Evolutionary conservation across 2,329 filamentous ascomycete species (phyloP).

Genomic region (Nakataea oryzae): DNA sequence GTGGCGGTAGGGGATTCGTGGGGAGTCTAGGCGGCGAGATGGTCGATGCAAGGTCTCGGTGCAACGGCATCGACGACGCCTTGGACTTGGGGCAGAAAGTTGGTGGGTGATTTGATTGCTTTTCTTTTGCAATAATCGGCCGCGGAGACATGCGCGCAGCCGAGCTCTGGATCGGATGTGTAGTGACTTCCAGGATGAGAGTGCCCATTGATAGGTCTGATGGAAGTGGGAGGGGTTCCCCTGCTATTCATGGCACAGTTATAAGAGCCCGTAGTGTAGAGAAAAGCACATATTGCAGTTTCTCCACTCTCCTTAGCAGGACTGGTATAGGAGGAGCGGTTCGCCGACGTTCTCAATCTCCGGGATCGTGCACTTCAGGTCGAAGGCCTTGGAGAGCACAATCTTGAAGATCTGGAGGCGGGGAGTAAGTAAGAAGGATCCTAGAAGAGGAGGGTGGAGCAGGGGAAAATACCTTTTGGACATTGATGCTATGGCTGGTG

Average conservation of each 20-base stretch:
- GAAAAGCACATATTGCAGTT: background rate
- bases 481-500: constrained; percentile 98
- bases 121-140: background rate
- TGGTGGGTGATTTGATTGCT: background rate
- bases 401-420: constrained; percentile 89
- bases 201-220: background rate
- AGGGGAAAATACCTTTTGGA: constrained; percentile 65
- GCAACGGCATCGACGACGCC: background rate
- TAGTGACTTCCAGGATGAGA: background rate
- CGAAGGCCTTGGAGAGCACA: constrained; percentile 95
- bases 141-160: background rate
- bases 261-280: background rate
- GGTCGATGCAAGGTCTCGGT: background rate
- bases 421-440: constrained; percentile 4
- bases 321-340: constrained; percentile 84
- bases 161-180: background rate
- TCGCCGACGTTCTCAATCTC: constrained; percentile 98
- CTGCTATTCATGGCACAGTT: background rate
- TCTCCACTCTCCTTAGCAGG: constrained; percentile 24
- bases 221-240: background rate
- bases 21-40: too few relatives aligned
- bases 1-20: background rate
- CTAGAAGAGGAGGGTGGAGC: background rate
- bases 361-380: constrained; percentile 96
- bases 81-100: too few relatives aligned